Evolutionary conservation across 305 asterid genomes (phyloP), one percentile per base, ranked within the genome.

Genomic region (Plantago rigida): DNA sequence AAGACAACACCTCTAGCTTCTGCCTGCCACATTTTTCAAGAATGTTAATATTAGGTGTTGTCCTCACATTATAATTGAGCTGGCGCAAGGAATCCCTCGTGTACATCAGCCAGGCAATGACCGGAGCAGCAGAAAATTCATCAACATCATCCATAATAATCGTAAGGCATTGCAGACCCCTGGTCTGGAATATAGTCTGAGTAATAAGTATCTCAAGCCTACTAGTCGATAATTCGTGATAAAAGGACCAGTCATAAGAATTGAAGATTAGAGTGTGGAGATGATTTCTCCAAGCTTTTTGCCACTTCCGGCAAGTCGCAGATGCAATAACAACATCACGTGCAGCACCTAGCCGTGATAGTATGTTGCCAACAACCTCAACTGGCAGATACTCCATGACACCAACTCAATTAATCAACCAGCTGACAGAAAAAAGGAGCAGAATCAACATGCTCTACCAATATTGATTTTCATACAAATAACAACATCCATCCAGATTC

Each of bases 41-140:
- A 57, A 89, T 81, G 78, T 86, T 86, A 62, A 89, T 84, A 70
- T 53, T 86, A 10, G 96, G 96, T 12, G 81, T 75, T 3, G 95
- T 88, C 64, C 84, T 74, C 65, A 89, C 95, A 62, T 86, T 89
- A 61, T 81, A 89, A 72, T 79, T 84, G 24, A 89, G 82, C 67
- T 81, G 82, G 57, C 96, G 95, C 69, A 89, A 55, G n/a, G 96
- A 82, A 51, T 82, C 89, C 57, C 95, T 72, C 4, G 94, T 84
- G 78, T 84, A 89, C 94, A 89, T 86, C 65, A 89, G 89, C 96
- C 96, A 89, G 50, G 95, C 96, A 26, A 86, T 76, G 19, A 89
- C 95, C 0, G 94, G 86, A 51, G 95, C 86, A 50, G 96, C 96
- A 41, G 87, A 79, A 69, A 89, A 84, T 61, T 89, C 94, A 47